phyloP scores from a whole-genome alignment of 1,284 basidiomycete genomes.

The Volvariella surrecta region DNA sequence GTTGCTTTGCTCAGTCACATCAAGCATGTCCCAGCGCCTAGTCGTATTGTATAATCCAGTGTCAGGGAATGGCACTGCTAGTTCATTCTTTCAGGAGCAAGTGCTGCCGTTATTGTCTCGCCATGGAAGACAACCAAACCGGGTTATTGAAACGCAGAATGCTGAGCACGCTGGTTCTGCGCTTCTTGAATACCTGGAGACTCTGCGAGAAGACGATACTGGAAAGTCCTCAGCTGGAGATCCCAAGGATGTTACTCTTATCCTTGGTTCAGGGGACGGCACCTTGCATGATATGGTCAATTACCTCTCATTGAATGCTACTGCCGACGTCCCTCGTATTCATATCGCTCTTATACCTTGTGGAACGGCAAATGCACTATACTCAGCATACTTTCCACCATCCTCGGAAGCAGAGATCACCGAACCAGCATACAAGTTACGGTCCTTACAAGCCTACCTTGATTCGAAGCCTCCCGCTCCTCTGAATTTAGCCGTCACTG shows the following conservation, averaged over 20 bases:
- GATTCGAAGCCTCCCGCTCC: conserved; percentile 26
- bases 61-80: conserved; percentile 25
- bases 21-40: conserved; percentile 26
- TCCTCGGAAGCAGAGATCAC: conserved; percentile 14
- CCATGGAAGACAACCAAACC: conserved; percentile 28
- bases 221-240: conserved; percentile 15
- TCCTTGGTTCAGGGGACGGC: conserved; percentile 85
- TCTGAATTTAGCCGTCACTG: conserved; percentile 53
- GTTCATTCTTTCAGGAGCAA: conserved; percentile 42
- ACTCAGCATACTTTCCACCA: conserved; percentile 52
- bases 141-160: conserved; percentile 41
- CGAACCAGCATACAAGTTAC: conserved; percentile 36
- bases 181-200: conserved; percentile 32
- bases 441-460: conserved; percentile 44
- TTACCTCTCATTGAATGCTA: conserved; percentile 30
- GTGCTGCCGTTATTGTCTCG: conserved; percentile 57
- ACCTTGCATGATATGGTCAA: conserved; percentile 83
- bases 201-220: neutral
- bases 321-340: conserved; percentile 21
- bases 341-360: conserved; percentile 59
- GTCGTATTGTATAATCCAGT: conserved; percentile 41
- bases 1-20: neutral
- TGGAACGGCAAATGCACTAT: conserved; percentile 95
- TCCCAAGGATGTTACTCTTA: conserved; percentile 23
- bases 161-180: conserved; percentile 53